Base-by-base conservation (phyloP, 225 moss, liverwort and hornwort genomes). In the Sphagnum contortum region DNA sequence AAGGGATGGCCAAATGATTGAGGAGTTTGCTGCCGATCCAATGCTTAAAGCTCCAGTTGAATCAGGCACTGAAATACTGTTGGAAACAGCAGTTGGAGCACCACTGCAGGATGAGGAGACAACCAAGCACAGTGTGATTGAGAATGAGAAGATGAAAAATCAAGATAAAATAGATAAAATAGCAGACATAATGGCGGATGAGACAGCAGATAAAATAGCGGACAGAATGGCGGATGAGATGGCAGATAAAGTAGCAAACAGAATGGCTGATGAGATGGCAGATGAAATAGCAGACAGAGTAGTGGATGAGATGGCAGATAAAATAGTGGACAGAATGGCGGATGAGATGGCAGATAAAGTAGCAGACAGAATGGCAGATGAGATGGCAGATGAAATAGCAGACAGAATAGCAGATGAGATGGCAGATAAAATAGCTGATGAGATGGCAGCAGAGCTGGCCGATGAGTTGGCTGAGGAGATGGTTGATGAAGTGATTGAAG, bases 401-500 rank as follows among this genome's bases (percentile, higher is more conserved):
- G 80, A 80, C 49, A 60, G 60, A 13, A 80, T 77, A 75, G 77
- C 77, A 0, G 77, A 80, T 3, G 67, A 69, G 52, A 80, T 80
- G 77, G 80, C 80, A 0, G 87, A 87, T 10, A 78, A 71, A 59
- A 79, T 86, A 80, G 77, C 82, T 14, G 84, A 75, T 10, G 74
- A 80, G 56, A 74, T 80, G 74, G 82, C 77, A 49, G 80, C 76
- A 47, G 78, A 82, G 60, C 70, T 77, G 62, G 84, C 72, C 48
- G 85, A 79, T 50, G 83, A 87, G 64, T 75, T 85, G 72, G 90
- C 82, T 2, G 94, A 87, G 69, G 92, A 89, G 59, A 79, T 84
- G 59, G 92, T 77, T 55, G 81, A 79, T 57, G 88, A 86, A 69
- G 92, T 85, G 8, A 74, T 80, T 48, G 92, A 87, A 62, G 79